Evolutionary conservation across 305 asterid genomes (phyloP).

Genomic region (Fraxinus paxiana): DNA sequence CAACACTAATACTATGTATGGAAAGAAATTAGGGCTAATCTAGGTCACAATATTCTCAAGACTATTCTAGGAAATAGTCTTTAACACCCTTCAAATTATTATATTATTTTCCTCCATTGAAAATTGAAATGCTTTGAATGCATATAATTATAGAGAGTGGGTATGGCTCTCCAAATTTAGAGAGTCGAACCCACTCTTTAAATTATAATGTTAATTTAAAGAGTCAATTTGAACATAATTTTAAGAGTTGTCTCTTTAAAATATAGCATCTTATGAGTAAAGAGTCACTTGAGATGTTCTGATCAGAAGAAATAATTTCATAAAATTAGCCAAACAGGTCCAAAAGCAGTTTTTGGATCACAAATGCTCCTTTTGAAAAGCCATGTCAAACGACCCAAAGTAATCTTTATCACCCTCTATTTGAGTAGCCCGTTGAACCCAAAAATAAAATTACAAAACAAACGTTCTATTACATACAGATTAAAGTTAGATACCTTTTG

Average conservation of each 20-base stretch:
- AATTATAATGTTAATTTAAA: background rate
- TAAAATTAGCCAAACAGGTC: background rate
- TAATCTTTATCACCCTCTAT: background rate
- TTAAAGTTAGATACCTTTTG: background rate
- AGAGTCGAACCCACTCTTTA: background rate
- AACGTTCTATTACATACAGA: background rate
- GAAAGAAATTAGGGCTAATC: too few species aligned
- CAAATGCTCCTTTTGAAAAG: background rate
- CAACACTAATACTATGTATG: too few species aligned
- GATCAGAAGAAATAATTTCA: background rate
- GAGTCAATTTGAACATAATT: background rate
- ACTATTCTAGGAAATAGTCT: too few species aligned
- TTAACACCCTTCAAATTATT: background rate
- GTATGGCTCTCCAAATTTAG: background rate
- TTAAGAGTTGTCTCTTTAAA: background rate
- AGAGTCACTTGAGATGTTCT: background rate
- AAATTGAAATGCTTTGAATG: background rate
- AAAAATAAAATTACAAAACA: background rate
- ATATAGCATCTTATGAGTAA: background rate
- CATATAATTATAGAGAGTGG: background rate
- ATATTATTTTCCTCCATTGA: background rate
- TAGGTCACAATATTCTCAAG: too few species aligned
- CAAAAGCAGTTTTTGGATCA: background rate
- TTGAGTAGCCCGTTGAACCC: background rate
- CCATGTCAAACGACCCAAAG: background rate